Base-by-base conservation (phyloP, 108 stramenopile species). In the Nitzschia inconspicua region DNA sequence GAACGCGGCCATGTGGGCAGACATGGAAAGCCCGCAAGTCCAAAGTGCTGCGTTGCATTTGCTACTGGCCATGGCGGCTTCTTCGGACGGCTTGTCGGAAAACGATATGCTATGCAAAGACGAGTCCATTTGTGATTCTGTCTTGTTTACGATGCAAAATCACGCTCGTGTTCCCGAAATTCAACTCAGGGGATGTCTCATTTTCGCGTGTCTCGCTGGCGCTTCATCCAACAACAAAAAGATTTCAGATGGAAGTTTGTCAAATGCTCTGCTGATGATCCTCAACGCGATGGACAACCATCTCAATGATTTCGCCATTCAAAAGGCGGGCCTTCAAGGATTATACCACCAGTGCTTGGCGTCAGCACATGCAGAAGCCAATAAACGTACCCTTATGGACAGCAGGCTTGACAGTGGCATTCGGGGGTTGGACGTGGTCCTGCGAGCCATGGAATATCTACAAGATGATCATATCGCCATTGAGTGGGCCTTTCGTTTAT, bases 111-210 rank as follows among this genome's bases (percentile, higher is more conserved):
- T 73, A n/a, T 32, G 58, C 4, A 57, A 49, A 3, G 31, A 65
- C 6, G 68, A 69, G 26, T 28, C 62, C 5, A 53, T 55, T 30
- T 58, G 76, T 16, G 78, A 80, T 63, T 60, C 73, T 4, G 32
- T 80, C 4, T 51, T 80, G 10, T 52, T 80, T 53, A 32, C 57
- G 28, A 80, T 80, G 78, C 69, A 71, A 49, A 68, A 69, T 4
- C 78, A 73, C 31, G 30, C 23, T 40, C 9, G 29, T 30, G 34
- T 60, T 14, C 58, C 57, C 32, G 46, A 22, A 11, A 64, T 80
- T 44, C 78, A 80, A 60, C 26, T 55, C 42, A 60, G 50, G n/a
- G 73, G 69, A 24, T 75, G 73, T 56, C 25, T 57, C 6, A 47
- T 66, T 9, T 65, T 80, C 13, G 46, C 53, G 3, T 80, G 73